Evolutionary conservation across 2,329 filamentous ascomycete species (phyloP), one percentile per base, ranked within the genome.

Genomic region (Pseudocercospora eumusae): DNA sequence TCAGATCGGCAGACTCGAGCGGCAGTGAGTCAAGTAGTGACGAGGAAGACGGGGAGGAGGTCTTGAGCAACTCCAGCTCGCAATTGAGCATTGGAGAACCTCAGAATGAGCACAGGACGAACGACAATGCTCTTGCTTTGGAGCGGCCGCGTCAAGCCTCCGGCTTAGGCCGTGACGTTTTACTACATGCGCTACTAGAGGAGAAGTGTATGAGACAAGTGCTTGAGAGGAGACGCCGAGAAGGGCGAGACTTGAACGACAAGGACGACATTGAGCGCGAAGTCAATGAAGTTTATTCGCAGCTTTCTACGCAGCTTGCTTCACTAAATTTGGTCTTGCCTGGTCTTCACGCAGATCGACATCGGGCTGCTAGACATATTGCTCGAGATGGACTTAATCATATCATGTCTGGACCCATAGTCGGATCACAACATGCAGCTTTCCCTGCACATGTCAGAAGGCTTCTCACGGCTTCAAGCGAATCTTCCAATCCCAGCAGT

Each of bases 121-220:
- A 56, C 18, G 21, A 61, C 44, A 59, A 61, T 18, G 45, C 65
- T 15, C 58, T 61, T 18, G 45, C 61, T 18, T n/a, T 62, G 36
- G 57, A 59, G 25, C 54, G 58, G 13, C 55, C 59, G n/a, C 59
- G 57, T 9, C 53, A 62, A 44, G 60, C 49, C 18, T 45, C 53
- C 3, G 36, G 44, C 9, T 54, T 47, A 9, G 60, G 56, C 20
- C 65, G 69, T 33, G 75, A 80, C 58, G 66, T 79, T 13, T 64
- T 81, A 10, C 65, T 82, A 4, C 79, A 81, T 66, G 75, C 80
- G 1, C 64, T 82, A 21, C 70, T 82, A 1, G 80, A 82, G 67
- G 76, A 80, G 49, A 75, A 77, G 57, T 77, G 77, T 36, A 64
- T 77, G 9, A 71, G 70, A 27, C 73, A 79, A 55, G 77, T 77